Evolutionary conservation across 441 rosid species (phyloP).

Genomic region (Erodium texanum): DNA sequence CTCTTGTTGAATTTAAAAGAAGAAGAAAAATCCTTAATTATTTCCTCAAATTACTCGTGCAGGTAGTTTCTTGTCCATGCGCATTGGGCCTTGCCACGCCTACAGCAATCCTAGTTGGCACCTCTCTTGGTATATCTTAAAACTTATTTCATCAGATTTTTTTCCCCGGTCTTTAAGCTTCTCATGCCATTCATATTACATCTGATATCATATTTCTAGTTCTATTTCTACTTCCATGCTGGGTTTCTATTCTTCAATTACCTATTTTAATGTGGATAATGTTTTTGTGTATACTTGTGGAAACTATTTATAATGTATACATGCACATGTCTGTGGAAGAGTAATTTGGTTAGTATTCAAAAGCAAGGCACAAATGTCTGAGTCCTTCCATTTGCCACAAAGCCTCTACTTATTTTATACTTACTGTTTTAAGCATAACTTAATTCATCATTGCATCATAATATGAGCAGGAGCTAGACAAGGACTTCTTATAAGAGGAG

Average conservation of each 20-base stretch:
- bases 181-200: too few relatives aligned
- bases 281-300: too few relatives aligned
- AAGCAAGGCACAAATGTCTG: not conserved
- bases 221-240: too few relatives aligned
- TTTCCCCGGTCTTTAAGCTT: too few relatives aligned
- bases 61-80: conserved; percentile 97
- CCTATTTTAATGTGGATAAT: too few relatives aligned
- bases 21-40: not conserved
- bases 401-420: conserved; percentile 3
- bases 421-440: conserved; percentile 6
- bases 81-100: conserved; percentile 97
- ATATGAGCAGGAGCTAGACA: conserved; percentile 73
- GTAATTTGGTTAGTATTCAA: too few relatives aligned
- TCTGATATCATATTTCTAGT: too few relatives aligned
- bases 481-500: conserved; percentile 94
- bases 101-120: conserved; percentile 94
- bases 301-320: too few relatives aligned
- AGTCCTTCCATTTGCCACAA: not conserved
- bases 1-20: not conserved
- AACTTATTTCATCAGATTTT: too few relatives aligned
- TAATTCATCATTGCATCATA: conserved; percentile 11
- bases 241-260: too few relatives aligned
- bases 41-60: conserved; percentile 17
- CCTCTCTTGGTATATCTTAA: conserved; percentile 64
- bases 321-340: too few relatives aligned